Conservation (phyloP, 2,329 filamentous ascomycete species). For the Alternaria ventricosa region DNA sequence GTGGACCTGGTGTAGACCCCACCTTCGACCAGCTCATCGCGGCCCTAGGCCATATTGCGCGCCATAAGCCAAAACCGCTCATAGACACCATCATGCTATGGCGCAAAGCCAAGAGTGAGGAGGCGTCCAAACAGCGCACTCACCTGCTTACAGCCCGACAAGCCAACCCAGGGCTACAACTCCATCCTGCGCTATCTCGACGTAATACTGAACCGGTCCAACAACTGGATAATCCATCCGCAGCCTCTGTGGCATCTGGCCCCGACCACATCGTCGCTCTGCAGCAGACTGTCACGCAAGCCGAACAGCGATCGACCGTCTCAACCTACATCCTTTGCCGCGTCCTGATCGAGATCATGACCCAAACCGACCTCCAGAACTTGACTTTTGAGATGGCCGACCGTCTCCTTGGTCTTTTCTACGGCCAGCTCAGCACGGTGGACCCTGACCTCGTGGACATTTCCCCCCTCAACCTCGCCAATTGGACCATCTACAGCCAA, state of each 20-base stretch:
- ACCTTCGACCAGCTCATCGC: conserved; percentile 93
- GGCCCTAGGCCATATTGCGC: conserved; percentile 91
- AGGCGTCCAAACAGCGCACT: conserved; percentile 59
- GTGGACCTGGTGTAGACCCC: conserved; percentile 85
- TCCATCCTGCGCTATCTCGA: conserved; percentile 37
- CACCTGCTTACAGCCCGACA: conserved; percentile 44
- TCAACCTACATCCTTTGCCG: conserved; percentile 96
- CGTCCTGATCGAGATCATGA: conserved; percentile 91
- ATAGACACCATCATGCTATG: conserved; percentile 99
- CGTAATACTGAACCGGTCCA: conserved; percentile 47
- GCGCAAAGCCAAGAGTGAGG: conserved; percentile 94
- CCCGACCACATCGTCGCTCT: conserved; percentile 50
- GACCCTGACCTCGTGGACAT: conserved; percentile 80
- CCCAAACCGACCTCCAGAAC: conserved; percentile 80
- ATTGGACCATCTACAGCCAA: conserved; percentile 94
- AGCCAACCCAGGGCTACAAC: conserved; percentile 30
- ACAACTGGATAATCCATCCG: conserved; percentile 30
- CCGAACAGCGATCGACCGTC: conserved; percentile 88
- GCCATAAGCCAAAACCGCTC: conserved; percentile 89
- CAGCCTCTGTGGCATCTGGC: conserved; percentile 33
- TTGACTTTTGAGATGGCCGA: conserved; percentile 93
- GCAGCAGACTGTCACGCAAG: conserved; percentile 77
- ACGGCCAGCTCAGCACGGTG: conserved; percentile 88
- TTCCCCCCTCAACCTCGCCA: conserved; percentile 85
- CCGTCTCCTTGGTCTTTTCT: conserved; percentile 93